phyloP scores from a whole-genome alignment of 441 rosid genomes.

The Pelargonium myrrhifolium region DNA sequence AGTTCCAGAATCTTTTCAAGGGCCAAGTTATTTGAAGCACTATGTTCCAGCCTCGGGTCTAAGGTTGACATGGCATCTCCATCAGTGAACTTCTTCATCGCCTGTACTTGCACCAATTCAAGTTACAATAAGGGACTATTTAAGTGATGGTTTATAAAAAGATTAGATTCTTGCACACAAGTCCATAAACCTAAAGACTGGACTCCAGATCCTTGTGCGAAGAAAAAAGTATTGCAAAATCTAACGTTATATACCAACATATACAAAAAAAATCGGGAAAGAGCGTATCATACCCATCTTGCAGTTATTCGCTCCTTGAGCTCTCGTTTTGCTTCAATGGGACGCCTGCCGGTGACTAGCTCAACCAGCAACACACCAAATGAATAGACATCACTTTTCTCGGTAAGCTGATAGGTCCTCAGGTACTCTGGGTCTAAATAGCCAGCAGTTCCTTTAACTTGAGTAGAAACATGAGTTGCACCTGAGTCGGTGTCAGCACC shows the following conservation, averaged over 20 bases:
- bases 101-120: slow-evolving; percentile 39
- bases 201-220: too few species aligned
- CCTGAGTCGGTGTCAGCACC: slow-evolving; percentile 86
- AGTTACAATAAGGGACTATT: slow-evolving; percentile 6
- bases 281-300: too few species aligned
- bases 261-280: too few species aligned
- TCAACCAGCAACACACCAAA: slow-evolving; percentile 83
- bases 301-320: too few species aligned
- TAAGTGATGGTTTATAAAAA: too few species aligned
- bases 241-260: too few species aligned
- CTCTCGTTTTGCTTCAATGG: slow-evolving; percentile 70
- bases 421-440: slow-evolving; percentile 90
- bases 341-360: slow-evolving; percentile 75
- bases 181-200: too few species aligned
- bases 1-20: slow-evolving; percentile 67
- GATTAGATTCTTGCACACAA: too few species aligned
- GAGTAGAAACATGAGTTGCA: slow-evolving; percentile 84
- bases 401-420: slow-evolving; percentile 82
- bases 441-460: slow-evolving; percentile 96
- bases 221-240: too few species aligned
- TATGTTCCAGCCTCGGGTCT: slow-evolving; percentile 64
- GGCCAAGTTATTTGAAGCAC: slow-evolving; percentile 38
- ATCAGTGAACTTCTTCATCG: slow-evolving; percentile 52
- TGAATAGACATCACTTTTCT: slow-evolving; percentile 89
- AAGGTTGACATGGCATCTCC: slow-evolving; percentile 53